A percentile compares a stretch with the other conserved stretches of the same genome.
Evolutionary conservation across 192 early-diverging fungal species (phyloP).

Genomic region (Linnemannia exigua): DNA sequence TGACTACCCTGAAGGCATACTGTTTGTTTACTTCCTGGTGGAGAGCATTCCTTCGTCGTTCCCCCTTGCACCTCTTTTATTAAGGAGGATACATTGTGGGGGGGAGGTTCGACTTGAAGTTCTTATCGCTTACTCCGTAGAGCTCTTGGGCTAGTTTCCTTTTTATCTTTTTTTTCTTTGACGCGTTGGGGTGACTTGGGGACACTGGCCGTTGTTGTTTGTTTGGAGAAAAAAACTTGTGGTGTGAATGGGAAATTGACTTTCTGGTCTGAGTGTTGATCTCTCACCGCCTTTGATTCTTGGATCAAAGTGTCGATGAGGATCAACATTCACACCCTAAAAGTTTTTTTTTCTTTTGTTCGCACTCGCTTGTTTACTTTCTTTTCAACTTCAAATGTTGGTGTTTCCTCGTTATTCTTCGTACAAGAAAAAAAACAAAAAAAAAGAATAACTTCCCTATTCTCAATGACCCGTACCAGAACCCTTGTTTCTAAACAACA

Average conservation of each 20-base stretch:
- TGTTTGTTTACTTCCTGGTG: slow-evolving; percentile 3
- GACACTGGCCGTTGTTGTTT: not conserved
- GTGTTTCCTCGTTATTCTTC: not conserved
- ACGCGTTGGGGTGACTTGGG: not conserved
- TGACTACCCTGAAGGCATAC: not conserved
- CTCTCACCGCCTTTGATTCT: not conserved
- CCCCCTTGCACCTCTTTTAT: not conserved
- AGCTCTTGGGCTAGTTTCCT: slow-evolving; percentile 25
- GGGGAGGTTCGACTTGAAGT: not conserved
- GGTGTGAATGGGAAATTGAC: slow-evolving; percentile 5
- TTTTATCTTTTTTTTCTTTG: not conserved
- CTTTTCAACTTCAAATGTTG: not conserved
- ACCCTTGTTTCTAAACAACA: slow-evolving; percentile 29
- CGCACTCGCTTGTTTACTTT: not conserved
- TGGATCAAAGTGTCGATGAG: not conserved
- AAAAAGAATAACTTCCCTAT: slow-evolving; percentile 12
- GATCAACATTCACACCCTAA: not conserved
- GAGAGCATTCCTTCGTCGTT: slow-evolving; percentile 6
- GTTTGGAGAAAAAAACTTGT: not conserved
- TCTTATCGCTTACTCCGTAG: slow-evolving; percentile 31
- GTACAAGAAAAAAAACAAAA: not conserved
- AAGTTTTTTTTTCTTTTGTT: not conserved
- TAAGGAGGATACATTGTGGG: not conserved
- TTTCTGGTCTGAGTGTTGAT: not conserved
- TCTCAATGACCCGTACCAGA: slow-evolving; percentile 57